Percentiles rank a stretch among this genome's conserved stretches.
Evolutionary conservation across 2,329 filamentous ascomycete genomes (phyloP).

Genomic region (Clonostachys sp.): DNA sequence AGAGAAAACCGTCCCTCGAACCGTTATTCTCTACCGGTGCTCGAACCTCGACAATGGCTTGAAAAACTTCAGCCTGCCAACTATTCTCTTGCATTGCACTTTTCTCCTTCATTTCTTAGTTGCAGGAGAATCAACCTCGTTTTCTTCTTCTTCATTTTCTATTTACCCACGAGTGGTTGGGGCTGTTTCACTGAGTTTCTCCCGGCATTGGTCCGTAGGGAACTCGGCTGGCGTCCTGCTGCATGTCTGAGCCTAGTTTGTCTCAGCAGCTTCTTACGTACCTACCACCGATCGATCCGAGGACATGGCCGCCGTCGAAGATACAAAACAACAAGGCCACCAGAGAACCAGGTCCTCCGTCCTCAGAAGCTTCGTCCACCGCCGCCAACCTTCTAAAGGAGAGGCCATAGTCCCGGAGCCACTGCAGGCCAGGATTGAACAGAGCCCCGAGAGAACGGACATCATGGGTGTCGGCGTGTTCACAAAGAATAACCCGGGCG

Average conservation of each 20-base stretch:
- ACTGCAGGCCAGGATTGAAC: slow-evolving; percentile 2
- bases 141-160: neutral
- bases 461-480: slow-evolving; percentile 6
- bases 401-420: slow-evolving; percentile 20
- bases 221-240: no score
- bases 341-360: slow-evolving; percentile 44
- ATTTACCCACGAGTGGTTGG: neutral
- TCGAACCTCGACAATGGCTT: no score
- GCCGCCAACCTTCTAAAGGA: slow-evolving; percentile 40
- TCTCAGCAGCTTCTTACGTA: neutral
- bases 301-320: no score
- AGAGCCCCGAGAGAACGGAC: slow-evolving; percentile 5
- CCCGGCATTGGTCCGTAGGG: neutral
- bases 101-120: no score
- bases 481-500: neutral
- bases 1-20: no score
- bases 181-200: neutral
- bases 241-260: no score
- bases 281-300: neutral
- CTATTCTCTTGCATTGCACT: no score
- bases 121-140: no score
- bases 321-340: slow-evolving; percentile 11
- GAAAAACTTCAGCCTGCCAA: no score
- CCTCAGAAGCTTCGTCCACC: slow-evolving; percentile 43
- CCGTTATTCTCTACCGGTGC: no score